phyloP scores from a whole-genome alignment of 169 alveolate genomes.

The Plasmodium sp. region DNA sequence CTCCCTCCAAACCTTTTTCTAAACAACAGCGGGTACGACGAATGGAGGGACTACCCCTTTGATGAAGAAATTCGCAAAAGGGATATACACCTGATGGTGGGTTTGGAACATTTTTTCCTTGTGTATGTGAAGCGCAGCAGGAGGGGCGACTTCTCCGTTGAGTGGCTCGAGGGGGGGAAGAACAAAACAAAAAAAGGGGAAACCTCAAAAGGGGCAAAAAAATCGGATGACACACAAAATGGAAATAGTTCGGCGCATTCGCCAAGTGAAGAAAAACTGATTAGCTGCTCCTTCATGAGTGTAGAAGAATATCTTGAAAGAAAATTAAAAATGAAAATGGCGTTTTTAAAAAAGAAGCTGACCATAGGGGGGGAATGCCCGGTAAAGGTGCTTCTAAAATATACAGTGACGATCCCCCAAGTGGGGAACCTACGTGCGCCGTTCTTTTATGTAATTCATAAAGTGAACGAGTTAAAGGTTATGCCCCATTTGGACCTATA shows the following conservation, averaged over 20 bases:
- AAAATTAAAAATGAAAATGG: slow-evolving; percentile 37
- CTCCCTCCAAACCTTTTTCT: not conserved
- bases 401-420: slow-evolving; percentile 12
- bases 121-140: not conserved
- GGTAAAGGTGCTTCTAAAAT: slow-evolving; percentile 48
- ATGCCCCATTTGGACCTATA: slow-evolving; percentile 21
- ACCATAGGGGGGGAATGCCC: not conserved
- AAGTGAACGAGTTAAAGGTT: slow-evolving; percentile 28
- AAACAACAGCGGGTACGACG: not conserved
- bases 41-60: slow-evolving; percentile 3
- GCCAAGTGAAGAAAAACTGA: not conserved
- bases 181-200: not conserved
- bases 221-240: not conserved
- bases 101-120: slow-evolving; percentile 55
- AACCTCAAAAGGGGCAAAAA: not conserved
- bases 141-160: slow-evolving; percentile 20
- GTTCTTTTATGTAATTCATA: slow-evolving; percentile 30
- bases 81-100: slow-evolving; percentile 8
- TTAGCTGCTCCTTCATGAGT: slow-evolving; percentile 8
- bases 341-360: slow-evolving; percentile 1
- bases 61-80: slow-evolving; percentile 4
- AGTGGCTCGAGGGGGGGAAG: slow-evolving; percentile 18
- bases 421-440: not conserved
- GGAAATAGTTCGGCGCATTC: not conserved
- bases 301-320: slow-evolving; percentile 64